phyloP scores from a whole-genome alignment of 495 filamentous ascomycete species.

The Penicillium chermesinum region DNA sequence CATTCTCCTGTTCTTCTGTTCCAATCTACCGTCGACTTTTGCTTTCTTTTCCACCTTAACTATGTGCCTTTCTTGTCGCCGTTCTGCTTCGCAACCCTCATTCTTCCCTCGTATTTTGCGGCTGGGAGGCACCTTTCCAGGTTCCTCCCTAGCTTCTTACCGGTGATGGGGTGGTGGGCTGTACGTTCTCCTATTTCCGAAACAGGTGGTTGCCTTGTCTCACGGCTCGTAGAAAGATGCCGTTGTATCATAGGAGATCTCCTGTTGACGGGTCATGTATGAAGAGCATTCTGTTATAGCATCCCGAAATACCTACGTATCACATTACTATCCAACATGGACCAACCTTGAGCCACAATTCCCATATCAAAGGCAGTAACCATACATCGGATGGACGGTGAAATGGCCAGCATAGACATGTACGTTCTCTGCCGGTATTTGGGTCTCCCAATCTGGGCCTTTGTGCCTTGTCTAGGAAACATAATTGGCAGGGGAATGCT shows the following conservation, averaged over 20 bases:
- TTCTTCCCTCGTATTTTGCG: slow-evolving; percentile 12
- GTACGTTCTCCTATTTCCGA: slow-evolving; percentile 25
- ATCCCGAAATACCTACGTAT: slow-evolving; percentile 4
- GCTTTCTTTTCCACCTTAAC: not conserved
- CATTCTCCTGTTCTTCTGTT: slow-evolving; percentile 15
- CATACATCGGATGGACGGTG: too few species aligned
- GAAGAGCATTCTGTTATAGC: slow-evolving; percentile 8
- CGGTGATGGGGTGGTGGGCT: slow-evolving; percentile 29
- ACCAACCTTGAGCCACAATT: not conserved
- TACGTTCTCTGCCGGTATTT: too few species aligned
- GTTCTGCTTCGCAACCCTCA: slow-evolving; percentile 22
- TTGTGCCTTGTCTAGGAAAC: too few species aligned
- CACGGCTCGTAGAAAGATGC: slow-evolving; percentile 8
- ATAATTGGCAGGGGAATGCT: too few species aligned
- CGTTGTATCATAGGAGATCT: slow-evolving; percentile 1
- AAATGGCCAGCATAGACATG: too few species aligned
- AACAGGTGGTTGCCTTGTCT: slow-evolving; percentile 25
- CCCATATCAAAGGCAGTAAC: too few species aligned
- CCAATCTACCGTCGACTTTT: not conserved
- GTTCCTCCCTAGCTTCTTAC: slow-evolving; percentile 6
- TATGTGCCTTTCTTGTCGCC: slow-evolving; percentile 17
- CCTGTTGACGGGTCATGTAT: slow-evolving; percentile 6
- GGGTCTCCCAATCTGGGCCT: too few species aligned
- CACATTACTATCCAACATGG: not conserved
- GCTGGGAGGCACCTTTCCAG: slow-evolving; percentile 9